These are phyloP conservation scores for Aspergillus haitiensis DNA, from an alignment of 495 filamentous ascomycete species.

Conservation along the genomic window DNA sequence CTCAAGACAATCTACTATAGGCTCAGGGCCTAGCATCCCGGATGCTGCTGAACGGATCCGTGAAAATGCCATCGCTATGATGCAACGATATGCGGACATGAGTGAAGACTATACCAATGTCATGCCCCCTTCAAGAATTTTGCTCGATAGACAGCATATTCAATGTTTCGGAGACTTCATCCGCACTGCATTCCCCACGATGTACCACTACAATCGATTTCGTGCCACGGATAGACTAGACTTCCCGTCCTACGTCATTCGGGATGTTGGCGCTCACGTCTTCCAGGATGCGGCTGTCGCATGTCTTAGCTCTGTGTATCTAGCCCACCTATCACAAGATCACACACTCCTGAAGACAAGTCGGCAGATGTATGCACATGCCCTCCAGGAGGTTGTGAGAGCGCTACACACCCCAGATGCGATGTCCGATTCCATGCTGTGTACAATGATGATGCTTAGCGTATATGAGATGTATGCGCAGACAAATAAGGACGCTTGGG, in stretches of 20 bases:
- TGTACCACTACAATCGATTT: conserved; percentile 36
- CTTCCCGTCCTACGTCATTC: conserved; percentile 22
- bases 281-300: conserved; percentile 34
- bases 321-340: conserved; percentile 32
- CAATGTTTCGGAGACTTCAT: conserved; percentile 33
- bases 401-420: conserved; percentile 28
- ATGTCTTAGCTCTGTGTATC: conserved; percentile 34
- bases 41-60: conserved; percentile 27
- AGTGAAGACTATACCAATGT: conserved; percentile 21
- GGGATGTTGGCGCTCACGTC: conserved; percentile 27
- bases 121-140: conserved; percentile 18
- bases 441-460: conserved; percentile 37
- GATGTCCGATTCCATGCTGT: conserved; percentile 35
- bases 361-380: conserved; percentile 33
- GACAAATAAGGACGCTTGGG: conserved; percentile 34
- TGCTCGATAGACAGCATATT: conserved; percentile 13
- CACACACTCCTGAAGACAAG: conserved; percentile 25
- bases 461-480: conserved; percentile 42
- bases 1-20: conserved; percentile 10
- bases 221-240: conserved; percentile 29
- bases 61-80: conserved; percentile 30
- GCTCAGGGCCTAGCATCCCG: conserved; percentile 11
- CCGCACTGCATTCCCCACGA: conserved; percentile 33
- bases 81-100: conserved; percentile 22
- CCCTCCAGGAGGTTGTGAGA: conserved; percentile 26